Conservation (phyloP, 2,329 filamentous ascomycete genomes). For the Talaromyces pinophilus region DNA sequence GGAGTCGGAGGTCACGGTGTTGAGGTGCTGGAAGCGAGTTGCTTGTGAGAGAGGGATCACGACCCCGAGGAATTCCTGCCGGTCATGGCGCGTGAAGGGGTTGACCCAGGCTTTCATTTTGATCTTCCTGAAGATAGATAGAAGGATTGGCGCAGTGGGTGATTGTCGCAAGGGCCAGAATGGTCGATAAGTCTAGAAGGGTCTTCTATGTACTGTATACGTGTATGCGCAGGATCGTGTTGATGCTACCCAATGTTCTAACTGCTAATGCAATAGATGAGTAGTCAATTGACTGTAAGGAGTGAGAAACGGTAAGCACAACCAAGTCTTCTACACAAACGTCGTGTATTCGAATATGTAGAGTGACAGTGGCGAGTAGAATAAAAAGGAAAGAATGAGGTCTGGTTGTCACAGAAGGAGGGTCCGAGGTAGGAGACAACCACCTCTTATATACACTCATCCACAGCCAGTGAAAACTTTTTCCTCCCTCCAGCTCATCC, state of each 20-base stretch:
- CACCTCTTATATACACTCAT: neutral
- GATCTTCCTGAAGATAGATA: neutral
- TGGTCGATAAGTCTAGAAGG: neutral
- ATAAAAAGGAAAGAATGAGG: neutral
- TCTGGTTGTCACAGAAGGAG: neutral
- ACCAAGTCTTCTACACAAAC: neutral
- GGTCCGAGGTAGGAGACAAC: neutral
- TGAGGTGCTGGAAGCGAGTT: conserved; percentile 36
- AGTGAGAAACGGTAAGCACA: neutral
- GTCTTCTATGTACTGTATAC: neutral
- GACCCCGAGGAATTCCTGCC: conserved; percentile 51
- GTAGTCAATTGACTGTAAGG: neutral
- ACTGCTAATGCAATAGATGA: conserved; percentile 2
- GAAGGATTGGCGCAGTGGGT: conserved; percentile 14
- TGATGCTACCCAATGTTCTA: conserved; percentile 4
- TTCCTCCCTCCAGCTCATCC: neutral
- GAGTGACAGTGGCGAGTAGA: neutral
- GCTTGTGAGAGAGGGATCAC: conserved; percentile 54
- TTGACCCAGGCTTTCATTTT: conserved; percentile 29
- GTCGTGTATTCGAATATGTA: conserved; percentile 7
- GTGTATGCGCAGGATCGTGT: conserved; percentile 5
- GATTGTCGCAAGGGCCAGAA: neutral
- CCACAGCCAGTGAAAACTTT: conserved; percentile 4
- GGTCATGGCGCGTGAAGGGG: conserved; percentile 55
- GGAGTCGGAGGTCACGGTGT: conserved; percentile 7